A percentile compares a stretch with the other conserved stretches of the same genome.
Conservation (phyloP, 257 asterid genomes). For the Gentiana straminea region DNA sequence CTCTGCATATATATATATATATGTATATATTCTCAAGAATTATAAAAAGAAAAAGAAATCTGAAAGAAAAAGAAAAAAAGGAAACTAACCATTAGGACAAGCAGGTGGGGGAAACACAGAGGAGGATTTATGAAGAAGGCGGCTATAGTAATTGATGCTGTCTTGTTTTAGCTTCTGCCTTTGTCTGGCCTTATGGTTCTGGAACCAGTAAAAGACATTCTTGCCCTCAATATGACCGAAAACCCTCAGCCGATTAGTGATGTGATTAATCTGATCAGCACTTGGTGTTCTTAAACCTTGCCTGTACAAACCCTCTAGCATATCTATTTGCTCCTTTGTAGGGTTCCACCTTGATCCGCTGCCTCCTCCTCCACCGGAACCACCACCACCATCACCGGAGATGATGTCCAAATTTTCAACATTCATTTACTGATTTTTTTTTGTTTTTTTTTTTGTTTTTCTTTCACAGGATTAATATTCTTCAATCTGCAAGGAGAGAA, state of each 20-base stretch:
- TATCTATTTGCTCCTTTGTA: conserved; percentile 71
- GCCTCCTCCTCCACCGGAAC: conserved; percentile 5
- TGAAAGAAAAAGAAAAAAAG: neutral
- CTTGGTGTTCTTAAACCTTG: conserved; percentile 77
- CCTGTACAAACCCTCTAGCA: conserved; percentile 59
- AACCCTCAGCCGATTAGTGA: conserved; percentile 41
- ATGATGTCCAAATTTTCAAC: conserved; percentile 16
- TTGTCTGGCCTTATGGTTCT: conserved; percentile 83
- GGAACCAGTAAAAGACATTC: conserved; percentile 91
- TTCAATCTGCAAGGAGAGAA: neutral
- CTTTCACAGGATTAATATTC: neutral
- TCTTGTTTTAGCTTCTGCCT: conserved; percentile 79
- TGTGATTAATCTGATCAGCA: conserved; percentile 76
- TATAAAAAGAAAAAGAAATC: neutral
- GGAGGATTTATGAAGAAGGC: conserved; percentile 22
- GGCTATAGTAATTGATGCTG: conserved; percentile 31
- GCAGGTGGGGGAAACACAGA: conserved; percentile 17
- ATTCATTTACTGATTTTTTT: conserved; percentile 21
- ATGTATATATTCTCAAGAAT: no score
- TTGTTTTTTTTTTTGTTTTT: no score
- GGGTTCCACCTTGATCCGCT: conserved; percentile 79
- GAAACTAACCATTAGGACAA: conserved; percentile 27
- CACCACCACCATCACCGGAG: conserved; percentile 4
- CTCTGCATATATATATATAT: no score
- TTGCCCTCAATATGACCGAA: conserved; percentile 81